Evolutionary conservation across 768 basidiomycete genomes (phyloP).

Genomic region (Tulasnella sp.): DNA sequence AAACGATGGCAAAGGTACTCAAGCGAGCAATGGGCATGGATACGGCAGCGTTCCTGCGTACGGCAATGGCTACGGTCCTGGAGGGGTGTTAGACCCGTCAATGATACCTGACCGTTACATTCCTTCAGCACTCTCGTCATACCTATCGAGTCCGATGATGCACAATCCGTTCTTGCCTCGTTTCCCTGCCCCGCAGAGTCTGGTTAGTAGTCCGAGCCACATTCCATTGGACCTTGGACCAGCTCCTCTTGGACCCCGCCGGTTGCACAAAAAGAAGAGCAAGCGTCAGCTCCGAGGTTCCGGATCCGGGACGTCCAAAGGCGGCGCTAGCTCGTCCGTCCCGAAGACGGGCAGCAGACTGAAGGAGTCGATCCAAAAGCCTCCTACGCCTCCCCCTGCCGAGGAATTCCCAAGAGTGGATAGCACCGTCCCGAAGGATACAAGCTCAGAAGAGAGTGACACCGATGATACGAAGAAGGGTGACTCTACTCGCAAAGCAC

Average conservation of each 20-base stretch:
- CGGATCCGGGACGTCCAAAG: neutral
- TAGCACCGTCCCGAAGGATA: conserved; percentile 26
- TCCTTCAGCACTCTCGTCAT: conserved; percentile 22
- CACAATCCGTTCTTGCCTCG: conserved; percentile 28
- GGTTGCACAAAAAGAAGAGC: conserved; percentile 21
- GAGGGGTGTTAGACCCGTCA: conserved; percentile 1
- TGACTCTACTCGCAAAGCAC: neutral
- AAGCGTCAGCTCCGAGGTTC: conserved; percentile 8
- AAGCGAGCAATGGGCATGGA: neutral
- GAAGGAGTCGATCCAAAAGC: neutral
- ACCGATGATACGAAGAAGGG: conserved; percentile 24
- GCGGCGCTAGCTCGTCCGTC: neutral
- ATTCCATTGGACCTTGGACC: conserved; percentile 8
- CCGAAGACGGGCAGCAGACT: conserved; percentile 2
- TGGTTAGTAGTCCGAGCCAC: conserved; percentile 5
- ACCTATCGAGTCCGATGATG: conserved; percentile 24
- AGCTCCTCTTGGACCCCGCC: neutral
- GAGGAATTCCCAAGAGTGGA: conserved; percentile 19
- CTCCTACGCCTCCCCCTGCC: neutral
- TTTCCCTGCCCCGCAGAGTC: conserved; percentile 19
- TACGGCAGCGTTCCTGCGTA: conserved; percentile 9
- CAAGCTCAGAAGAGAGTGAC: conserved; percentile 22
- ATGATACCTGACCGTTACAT: conserved; percentile 26
- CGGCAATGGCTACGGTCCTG: conserved; percentile 16
- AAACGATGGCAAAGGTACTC: neutral